Evolutionary conservation across 495 filamentous ascomycete genomes (phyloP), one percentile per base, ranked within the genome.

Genomic region (Gamarada debralockiae): DNA sequence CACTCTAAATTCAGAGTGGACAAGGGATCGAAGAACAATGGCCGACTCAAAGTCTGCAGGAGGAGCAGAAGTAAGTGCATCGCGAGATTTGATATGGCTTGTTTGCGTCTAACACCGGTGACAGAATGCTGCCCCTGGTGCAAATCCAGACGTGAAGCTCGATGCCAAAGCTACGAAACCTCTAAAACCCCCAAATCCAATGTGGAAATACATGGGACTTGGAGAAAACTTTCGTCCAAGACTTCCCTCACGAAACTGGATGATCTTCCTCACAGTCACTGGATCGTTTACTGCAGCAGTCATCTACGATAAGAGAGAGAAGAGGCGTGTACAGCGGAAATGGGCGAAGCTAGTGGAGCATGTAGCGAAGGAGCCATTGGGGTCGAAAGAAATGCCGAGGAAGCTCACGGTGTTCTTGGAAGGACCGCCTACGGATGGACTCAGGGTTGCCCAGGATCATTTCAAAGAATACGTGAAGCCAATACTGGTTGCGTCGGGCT

Each of bases 401-500:
- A 92, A 86, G 60, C 70, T 97, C 39, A 96, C 90, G 14, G 80
- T 99, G 33, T 92, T 87, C 65, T 75, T 99, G 38, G 77, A 89
- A 44, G 84, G 85, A 5, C 92, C 95, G 1, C 93, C 93, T 0
- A 87, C 83, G 15, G 92, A 96, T 70, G 84, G 89, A 3, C 69
- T 97, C 27, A 77, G 89, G 23, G 69, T 80, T 1, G 86, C 91
- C 21, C 86, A 92, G 49, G 93, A 97, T 38, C 89, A 97, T 67
- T 99, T 95, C 70, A 86, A 89, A 44, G 89, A 96, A 63, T 97
- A 96, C 58, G 81, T 97, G 42, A 97, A 97, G 72, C 93, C 93
- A 0, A 78, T 99, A 29, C 71, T 99, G 25, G 89, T 92, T 1
- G 87, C 91, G 1, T 91, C 87, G 4, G 90, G 90, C 2, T 65